Evolutionary conservation across 1,284 basidiomycete species (phyloP), one percentile per base, ranked within the genome.

Genomic region (Leccinum fuscescens): DNA sequence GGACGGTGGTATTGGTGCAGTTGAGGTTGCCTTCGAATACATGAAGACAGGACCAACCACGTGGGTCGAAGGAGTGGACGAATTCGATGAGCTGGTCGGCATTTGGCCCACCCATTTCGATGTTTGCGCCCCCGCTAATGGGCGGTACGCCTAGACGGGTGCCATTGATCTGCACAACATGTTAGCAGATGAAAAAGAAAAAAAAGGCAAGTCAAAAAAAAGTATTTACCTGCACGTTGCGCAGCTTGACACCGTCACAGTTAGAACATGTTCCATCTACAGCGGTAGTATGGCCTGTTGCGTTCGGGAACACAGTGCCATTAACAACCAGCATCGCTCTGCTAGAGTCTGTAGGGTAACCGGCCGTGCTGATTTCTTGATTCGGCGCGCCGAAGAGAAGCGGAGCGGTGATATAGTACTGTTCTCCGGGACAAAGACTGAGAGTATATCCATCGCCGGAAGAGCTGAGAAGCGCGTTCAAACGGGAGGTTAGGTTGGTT

Each of bases 311-410:
- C 1, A 85, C 72, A 29, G 80, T 74, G 1, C 91, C 92, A 64
- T 74, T 75, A 5, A 93, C 81, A 22, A 82, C 74, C 20, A 88
- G 73, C 7, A 76, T 81, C 1, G 86, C 86, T 52, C 86, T 77
- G 3, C 74, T 74, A 42, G 75, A 72, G n/a, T 77, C 84, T 0
- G 80, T 84, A 0, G 92, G 92, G 64, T 92, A 90, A 12, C 89
- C 89, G 4, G 79, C 69, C 0, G 92, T 93, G 65, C 84, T 89
- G 52, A 93, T 92, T 74, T 93, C 92, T 74, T 93, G 86, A 66
- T 85, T 77, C 0, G 82, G 78, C 6, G 83, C 81, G 2, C 84
- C 78, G 67, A 92, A 92, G 17, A 79, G 74, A 58, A 93, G 79
- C 2, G 89, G 84, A 1, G 83, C 81, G 50, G 82, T 79, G 60